Evolutionary conservation across 306 rosid genomes (phyloP).

Genomic region (Oemleria cerasiformis): DNA sequence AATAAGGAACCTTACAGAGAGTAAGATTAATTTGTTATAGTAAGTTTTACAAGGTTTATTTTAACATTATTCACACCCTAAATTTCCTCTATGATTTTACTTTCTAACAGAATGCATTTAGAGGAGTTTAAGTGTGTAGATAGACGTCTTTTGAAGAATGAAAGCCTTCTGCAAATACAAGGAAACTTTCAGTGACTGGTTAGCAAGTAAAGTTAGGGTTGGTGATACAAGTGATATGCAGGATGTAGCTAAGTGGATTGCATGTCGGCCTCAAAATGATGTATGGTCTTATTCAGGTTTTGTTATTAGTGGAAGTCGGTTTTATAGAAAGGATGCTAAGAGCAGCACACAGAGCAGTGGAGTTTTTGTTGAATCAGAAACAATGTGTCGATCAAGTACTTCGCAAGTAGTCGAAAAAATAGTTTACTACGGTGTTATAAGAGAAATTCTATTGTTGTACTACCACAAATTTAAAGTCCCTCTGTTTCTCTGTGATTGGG

Average conservation of each 20-base stretch:
- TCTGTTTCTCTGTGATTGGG: neutral
- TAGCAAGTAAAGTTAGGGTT: neutral
- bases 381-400: neutral
- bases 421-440: neutral
- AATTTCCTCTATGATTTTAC: neutral
- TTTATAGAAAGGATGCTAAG: too few species aligned
- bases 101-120: neutral
- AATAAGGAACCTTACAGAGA: too few species aligned
- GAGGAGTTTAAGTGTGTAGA: neutral
- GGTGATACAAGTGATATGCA: too few species aligned
- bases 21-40: too few species aligned
- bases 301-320: too few species aligned
- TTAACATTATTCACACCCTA: neutral
- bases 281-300: too few species aligned
- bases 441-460: neutral
- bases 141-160: neutral
- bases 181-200: neutral
- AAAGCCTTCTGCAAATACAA: neutral
- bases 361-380: too few species aligned
- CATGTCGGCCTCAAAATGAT: too few species aligned
- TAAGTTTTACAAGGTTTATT: too few species aligned
- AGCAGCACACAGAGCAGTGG: too few species aligned
- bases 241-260: neutral
- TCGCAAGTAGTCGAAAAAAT: neutral
- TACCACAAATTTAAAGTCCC: neutral